Percentiles rank a stretch among this genome's conserved stretches.
Evolutionary conservation across 257 asterid genomes (phyloP).

Genomic region (Pogostemon cablin): DNA sequence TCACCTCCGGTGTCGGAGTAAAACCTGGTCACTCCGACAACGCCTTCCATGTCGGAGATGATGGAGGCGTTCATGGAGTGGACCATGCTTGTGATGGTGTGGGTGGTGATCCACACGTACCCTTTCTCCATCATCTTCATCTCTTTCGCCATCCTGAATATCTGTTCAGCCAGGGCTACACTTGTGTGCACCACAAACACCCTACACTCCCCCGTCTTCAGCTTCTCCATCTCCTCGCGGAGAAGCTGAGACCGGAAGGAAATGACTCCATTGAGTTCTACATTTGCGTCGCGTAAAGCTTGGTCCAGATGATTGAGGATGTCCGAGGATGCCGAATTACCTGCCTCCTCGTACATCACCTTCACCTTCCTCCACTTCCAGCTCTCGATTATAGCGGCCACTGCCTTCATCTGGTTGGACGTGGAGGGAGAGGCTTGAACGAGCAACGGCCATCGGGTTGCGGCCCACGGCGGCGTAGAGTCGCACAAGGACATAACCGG

Average conservation of each 20-base stretch:
- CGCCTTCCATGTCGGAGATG: constrained; percentile 40
- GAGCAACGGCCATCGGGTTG: constrained; percentile 39
- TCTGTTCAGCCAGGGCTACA: constrained; percentile 22
- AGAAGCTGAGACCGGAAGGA: constrained; percentile 29
- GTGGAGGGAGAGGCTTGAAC: constrained; percentile 44
- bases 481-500: constrained; percentile 44
- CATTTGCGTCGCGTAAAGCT: constrained; percentile 35
- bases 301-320: constrained; percentile 36
- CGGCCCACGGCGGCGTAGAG: constrained; percentile 38
- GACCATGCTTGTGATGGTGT: constrained; percentile 32
- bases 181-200: constrained; percentile 44
- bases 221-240: constrained; percentile 32
- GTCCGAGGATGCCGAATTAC: constrained; percentile 25
- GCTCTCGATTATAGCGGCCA: constrained; percentile 35
- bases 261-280: constrained; percentile 33
- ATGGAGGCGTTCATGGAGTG: constrained; percentile 36
- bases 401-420: constrained; percentile 37
- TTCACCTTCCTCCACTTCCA: constrained; percentile 44
- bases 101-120: constrained; percentile 46
- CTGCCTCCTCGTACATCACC: constrained; percentile 46
- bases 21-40: constrained; percentile 35
- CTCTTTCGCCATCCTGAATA: constrained; percentile 39
- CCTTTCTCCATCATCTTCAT: constrained; percentile 44
- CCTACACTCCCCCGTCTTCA: constrained; percentile 37
- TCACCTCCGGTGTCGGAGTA: neutral